These are phyloP conservation scores for Epichloe hybrida DNA, from an alignment of 2,329 filamentous ascomycete species.

Conservation along the genomic window DNA sequence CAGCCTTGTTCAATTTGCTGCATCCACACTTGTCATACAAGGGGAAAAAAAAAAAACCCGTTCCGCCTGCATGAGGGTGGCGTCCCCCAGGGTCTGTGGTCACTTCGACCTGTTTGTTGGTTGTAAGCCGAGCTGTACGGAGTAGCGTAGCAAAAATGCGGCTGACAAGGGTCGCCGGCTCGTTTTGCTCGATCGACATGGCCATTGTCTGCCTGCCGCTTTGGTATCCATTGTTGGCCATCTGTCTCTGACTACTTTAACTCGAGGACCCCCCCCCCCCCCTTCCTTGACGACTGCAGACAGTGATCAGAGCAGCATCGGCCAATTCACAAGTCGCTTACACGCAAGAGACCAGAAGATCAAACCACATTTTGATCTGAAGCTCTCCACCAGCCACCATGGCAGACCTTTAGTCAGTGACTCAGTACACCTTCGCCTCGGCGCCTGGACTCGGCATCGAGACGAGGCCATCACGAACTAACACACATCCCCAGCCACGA, in stretches of 20 bases:
- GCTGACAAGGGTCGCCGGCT: neutral
- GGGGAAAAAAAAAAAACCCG: neutral
- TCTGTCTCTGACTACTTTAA: slow-evolving; percentile 6
- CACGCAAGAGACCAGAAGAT: neutral
- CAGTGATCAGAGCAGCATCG: neutral
- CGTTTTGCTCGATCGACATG: slow-evolving; percentile 5
- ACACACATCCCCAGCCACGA: slow-evolving; percentile 5
- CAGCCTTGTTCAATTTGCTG: neutral
- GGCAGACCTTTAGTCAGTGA: slow-evolving; percentile 11
- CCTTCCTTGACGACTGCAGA: slow-evolving; percentile 1
- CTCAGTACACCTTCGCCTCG: neutral
- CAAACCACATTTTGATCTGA: neutral
- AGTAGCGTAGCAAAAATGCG: neutral
- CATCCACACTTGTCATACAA: neutral
- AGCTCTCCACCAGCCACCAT: slow-evolving; percentile 7
- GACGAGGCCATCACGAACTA: neutral
- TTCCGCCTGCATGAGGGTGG: neutral
- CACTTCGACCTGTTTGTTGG: neutral
- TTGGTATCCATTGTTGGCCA: slow-evolving; percentile 3
- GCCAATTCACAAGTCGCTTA: neutral
- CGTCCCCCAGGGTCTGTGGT: too few relatives aligned
- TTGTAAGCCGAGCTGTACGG: neutral
- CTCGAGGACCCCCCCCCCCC: slow-evolving; percentile 3
- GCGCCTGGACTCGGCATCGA: neutral
- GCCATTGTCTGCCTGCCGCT: slow-evolving; percentile 7